These are phyloP conservation scores for Pseudogymnoascus verrucosus DNA, from an alignment of 2,329 filamentous ascomycete species.

Conservation along the genomic window DNA sequence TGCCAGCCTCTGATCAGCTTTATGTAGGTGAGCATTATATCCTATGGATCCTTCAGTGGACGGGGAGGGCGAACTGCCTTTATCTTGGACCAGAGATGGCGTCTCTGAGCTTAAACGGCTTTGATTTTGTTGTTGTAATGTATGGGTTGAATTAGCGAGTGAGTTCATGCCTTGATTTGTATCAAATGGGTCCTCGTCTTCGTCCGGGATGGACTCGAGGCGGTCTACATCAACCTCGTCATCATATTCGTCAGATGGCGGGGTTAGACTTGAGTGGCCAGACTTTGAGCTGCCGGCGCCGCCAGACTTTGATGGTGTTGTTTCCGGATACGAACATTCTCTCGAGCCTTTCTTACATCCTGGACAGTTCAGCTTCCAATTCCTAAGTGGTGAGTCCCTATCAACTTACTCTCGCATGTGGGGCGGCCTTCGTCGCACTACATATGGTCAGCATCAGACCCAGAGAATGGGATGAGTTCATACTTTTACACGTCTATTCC, in stretches of 20 bases:
- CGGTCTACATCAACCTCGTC: constrained; percentile 39
- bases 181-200: constrained; percentile 35
- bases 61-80: constrained; percentile 45
- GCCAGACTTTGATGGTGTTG: constrained; percentile 34
- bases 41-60: constrained; percentile 35
- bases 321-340: constrained; percentile 83
- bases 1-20: constrained; percentile 12
- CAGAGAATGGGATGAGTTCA: constrained; percentile 12
- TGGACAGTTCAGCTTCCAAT: constrained; percentile 29
- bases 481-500: constrained; percentile 78
- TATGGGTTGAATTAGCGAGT: constrained; percentile 27
- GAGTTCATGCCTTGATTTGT: constrained; percentile 13
- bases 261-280: constrained; percentile 35
- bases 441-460: constrained; percentile 20
- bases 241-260: constrained; percentile 45
- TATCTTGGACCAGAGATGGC: constrained; percentile 42
- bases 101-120: constrained; percentile 45
- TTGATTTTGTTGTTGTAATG: constrained; percentile 28
- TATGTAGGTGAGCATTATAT: constrained; percentile 19
- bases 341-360: constrained; percentile 88
- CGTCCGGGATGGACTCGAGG: constrained; percentile 48
- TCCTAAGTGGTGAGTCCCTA: constrained; percentile 9
- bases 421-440: constrained; percentile 89
- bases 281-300: constrained; percentile 12
- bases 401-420: constrained; percentile 64